A percentile compares a stretch with the other conserved stretches of the same genome.
phyloP scores from a whole-genome alignment of 2,329 filamentous ascomycete species.

The Lasiodiplodia gonubiensis region DNA sequence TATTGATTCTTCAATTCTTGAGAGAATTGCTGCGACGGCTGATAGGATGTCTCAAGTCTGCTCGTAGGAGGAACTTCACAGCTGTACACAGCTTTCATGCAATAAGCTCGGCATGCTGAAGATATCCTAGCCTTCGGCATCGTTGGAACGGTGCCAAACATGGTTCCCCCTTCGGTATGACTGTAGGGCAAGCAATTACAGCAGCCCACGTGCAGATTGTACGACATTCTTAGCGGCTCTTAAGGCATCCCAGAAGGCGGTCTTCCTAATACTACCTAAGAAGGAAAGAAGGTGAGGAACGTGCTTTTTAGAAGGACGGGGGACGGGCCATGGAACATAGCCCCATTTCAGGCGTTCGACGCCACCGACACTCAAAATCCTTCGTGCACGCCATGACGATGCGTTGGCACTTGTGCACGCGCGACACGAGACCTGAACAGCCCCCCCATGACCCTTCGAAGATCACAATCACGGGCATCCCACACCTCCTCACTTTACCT shows the following conservation, averaged over 20 bases:
- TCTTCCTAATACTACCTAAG: neutral
- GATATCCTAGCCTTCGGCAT: neutral
- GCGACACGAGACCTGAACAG: neutral
- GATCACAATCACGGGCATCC: neutral
- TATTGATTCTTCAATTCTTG: neutral
- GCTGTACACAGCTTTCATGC: neutral
- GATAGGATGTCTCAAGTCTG: neutral
- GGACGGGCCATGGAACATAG: neutral
- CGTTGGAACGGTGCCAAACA: neutral
- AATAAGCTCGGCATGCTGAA: neutral
- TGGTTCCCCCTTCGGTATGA: neutral
- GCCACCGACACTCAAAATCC: neutral
- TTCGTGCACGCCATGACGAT: neutral
- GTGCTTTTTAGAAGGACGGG: neutral
- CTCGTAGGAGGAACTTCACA: neutral
- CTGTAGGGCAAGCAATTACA: neutral
- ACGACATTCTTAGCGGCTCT: neutral
- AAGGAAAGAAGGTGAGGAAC: neutral
- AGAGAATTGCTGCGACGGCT: neutral
- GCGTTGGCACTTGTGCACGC: neutral
- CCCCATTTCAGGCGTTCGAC: neutral
- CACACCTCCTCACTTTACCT: neutral
- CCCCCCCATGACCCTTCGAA: neutral
- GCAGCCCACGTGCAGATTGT: neutral
- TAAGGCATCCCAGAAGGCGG: neutral